phyloP scores from a whole-genome alignment of 768 basidiomycete species.

The Lentinula raphanica region DNA sequence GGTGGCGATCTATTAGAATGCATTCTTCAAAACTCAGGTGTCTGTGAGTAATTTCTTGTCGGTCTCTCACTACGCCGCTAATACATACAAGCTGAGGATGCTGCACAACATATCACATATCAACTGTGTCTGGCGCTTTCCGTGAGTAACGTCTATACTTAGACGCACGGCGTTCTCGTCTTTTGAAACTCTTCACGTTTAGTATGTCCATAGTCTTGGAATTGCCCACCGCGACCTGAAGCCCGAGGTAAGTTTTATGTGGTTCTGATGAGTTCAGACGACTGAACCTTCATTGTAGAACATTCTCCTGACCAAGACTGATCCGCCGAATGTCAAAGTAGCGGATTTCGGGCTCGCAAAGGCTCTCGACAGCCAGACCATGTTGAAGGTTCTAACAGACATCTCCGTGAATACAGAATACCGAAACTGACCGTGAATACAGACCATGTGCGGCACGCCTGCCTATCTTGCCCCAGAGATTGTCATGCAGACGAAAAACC shows the following conservation, averaged over 20 bases:
- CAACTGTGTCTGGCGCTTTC: conserved; percentile 80
- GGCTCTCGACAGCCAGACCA: conserved; percentile 73
- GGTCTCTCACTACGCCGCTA: not conserved
- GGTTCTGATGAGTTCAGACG: not conserved
- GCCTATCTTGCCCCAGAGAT: conserved; percentile 93
- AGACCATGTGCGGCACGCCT: conserved; percentile 97
- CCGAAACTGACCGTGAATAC: conserved; percentile 3
- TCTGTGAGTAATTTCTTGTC: conserved; percentile 40
- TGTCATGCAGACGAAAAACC: conserved; percentile 53
- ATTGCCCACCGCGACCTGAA: conserved; percentile 94
- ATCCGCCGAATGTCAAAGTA: conserved; percentile 75
- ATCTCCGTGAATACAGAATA: conserved; percentile 1
- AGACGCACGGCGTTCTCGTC: not conserved
- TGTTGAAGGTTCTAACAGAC: conserved; percentile 53
- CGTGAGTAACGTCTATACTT: too few species aligned
- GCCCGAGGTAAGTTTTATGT: conserved; percentile 53
- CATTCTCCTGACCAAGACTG: conserved; percentile 69
- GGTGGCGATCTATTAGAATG: conserved; percentile 88
- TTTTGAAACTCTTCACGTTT: not conserved
- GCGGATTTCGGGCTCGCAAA: conserved; percentile 98
- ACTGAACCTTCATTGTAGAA: conserved; percentile 44
- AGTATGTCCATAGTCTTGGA: conserved; percentile 68
- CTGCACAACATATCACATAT: conserved; percentile 64
- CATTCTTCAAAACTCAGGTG: conserved; percentile 56
- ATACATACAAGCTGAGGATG: conserved; percentile 40